Conservation (phyloP, 352 stramenopile genomes). For the Phytophthora cactorum region DNA sequence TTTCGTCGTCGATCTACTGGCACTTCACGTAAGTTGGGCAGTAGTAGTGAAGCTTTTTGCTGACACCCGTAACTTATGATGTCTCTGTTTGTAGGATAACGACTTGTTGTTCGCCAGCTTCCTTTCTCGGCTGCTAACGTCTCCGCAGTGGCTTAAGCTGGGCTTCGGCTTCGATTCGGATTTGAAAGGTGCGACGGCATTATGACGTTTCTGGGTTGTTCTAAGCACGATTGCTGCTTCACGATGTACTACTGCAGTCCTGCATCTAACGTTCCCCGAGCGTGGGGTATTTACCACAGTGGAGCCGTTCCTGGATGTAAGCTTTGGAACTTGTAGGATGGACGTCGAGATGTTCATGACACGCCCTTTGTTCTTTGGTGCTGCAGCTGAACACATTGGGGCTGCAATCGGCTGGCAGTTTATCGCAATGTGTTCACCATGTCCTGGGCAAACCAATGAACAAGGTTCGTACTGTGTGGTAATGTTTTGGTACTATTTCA, state of each 20-base stretch:
- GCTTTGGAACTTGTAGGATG: not conserved
- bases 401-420: conserved; percentile 28
- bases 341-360: conserved; percentile 4
- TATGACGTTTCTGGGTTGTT: not conserved
- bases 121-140: conserved; percentile 46
- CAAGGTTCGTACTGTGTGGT: conserved; percentile 42
- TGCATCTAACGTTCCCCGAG: conserved; percentile 75
- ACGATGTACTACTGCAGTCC: conserved; percentile 26
- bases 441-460: conserved; percentile 68
- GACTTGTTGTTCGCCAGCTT: conserved; percentile 57
- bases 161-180: conserved; percentile 77
- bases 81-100: conserved; percentile 33
- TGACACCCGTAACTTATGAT: too few relatives aligned
- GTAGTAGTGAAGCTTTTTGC: not conserved
- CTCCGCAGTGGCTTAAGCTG: conserved; percentile 48
- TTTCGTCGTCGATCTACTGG: conserved; percentile 67
- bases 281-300: conserved; percentile 43
- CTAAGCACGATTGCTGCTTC: not conserved
- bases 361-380: not conserved
- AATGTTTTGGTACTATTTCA: not conserved
- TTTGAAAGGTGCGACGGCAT: conserved; percentile 52
- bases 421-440: conserved; percentile 45
- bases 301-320: conserved; percentile 54
- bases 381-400: conserved; percentile 41
- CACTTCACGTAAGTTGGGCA: conserved; percentile 52